Evolutionary conservation across 2,329 filamentous ascomycete genomes (phyloP), one percentile per base, ranked within the genome.

Genomic region (Juglanconis sp.): DNA sequence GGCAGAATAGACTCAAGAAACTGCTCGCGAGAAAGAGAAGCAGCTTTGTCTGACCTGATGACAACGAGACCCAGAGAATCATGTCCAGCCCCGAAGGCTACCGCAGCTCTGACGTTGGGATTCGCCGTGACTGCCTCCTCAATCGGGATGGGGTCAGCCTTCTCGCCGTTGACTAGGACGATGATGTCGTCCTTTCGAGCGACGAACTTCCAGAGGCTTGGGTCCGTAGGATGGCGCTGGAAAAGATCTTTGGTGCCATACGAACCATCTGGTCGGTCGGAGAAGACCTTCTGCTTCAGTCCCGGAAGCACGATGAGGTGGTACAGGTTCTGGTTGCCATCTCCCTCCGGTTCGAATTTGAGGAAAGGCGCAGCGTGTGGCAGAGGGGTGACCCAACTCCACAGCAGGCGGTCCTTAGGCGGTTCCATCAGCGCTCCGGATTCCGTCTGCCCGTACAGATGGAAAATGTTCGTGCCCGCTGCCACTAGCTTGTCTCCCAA

Each of bases 101-200:
- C 51, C 4, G 32, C 40, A 5, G 48, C 36, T 7, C 46, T 24
- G 30, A 58, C 49, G 13, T 47, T 32, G n/a, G 2, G n/a, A 7
- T 53, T 58, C 49, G 50, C 51, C 34, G 24, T 30, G 32, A 58
- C 56, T 4, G 56, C 56, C 24, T 58, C 49, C 38, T 58, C 56
- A 3, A 53, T 38, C 1, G 44, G 38, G 17, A 46, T 49, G 7
- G 56, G 56, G 31, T 58, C 48, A 9, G 49, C 56, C 64, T 77
- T 77, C 64, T 77, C 74, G 36, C 75, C 74, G 59, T 69, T 77
- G 6, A 72, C 57, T 46, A 77, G 67, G 1, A 72, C 74, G 24
- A 77, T 68, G 11, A 70, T 68, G 63, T 77, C 75, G 59, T 77
- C 75, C 7, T 70, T 64, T 13, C 75, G 70, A 11, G 70, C 68